phyloP scores from a whole-genome alignment of 257 asterid genomes.

The Solanum ossicruentum region DNA sequence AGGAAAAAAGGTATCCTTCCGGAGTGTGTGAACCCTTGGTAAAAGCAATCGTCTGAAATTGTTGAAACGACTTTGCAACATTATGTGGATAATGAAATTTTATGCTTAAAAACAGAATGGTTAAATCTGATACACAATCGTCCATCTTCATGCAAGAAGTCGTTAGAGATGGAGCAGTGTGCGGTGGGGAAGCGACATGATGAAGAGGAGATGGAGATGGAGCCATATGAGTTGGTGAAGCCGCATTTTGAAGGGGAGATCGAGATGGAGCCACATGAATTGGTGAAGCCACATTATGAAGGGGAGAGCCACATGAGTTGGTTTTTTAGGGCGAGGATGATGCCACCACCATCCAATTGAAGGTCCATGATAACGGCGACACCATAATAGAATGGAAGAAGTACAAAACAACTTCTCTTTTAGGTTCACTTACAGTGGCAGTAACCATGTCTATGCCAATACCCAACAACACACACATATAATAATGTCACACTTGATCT shows the following conservation, averaged over 20 bases:
- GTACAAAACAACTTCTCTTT: background rate
- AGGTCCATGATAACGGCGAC: background rate
- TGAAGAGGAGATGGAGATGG: background rate
- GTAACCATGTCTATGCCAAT: background rate
- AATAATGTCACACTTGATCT: background rate
- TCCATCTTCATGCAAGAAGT: background rate
- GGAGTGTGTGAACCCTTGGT: too few species aligned
- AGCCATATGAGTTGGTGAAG: background rate
- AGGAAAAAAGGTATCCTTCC: background rate
- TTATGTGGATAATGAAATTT: background rate
- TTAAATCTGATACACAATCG: conserved; percentile 3
- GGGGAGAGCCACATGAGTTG: background rate
- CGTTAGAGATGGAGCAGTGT: too few species aligned
- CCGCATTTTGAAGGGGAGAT: background rate
- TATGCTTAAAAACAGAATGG: background rate
- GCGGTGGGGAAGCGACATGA: background rate
- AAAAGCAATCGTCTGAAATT: background rate
- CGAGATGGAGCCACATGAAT: background rate
- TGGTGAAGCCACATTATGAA: background rate
- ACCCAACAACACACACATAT: background rate
- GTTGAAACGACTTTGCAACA: conserved; percentile 5
- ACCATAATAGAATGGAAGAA: background rate
- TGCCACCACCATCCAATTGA: background rate
- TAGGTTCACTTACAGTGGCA: background rate
- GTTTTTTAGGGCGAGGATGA: too few species aligned